Conservation (phyloP, 2,329 filamentous ascomycete genomes). For the Claviceps pazoutovae region DNA sequence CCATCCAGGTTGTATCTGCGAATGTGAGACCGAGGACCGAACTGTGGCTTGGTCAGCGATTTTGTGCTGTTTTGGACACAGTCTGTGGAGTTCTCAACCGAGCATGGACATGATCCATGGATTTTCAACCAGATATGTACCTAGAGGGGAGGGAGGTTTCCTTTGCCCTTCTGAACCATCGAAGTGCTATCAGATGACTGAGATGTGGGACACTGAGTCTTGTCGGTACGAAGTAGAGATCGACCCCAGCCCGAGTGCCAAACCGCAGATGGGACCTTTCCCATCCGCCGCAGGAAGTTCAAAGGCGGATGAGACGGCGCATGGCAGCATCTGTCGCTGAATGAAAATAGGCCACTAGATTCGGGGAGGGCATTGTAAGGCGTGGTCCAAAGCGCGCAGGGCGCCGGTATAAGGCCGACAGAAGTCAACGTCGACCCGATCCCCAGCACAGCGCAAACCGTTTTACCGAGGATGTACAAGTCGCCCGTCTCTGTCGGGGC, state of each 20-base stretch:
- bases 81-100: neutral
- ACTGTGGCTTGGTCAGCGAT: neutral
- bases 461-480: neutral
- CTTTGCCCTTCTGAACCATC: neutral
- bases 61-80: neutral
- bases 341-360: neutral
- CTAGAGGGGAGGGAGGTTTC: neutral
- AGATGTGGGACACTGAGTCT: neutral
- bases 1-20: neutral
- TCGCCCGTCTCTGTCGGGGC: neutral
- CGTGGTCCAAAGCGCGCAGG: neutral
- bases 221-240: neutral
- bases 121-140: neutral
- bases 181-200: neutral
- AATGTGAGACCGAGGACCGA: neutral
- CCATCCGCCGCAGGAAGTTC: neutral
- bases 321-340: slow-evolving; percentile 2
- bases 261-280: neutral
- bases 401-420: slow-evolving; percentile 4
- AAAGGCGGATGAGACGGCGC: neutral
- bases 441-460: neutral
- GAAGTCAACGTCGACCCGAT: neutral
- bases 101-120: neutral
- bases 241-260: neutral
- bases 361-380: neutral